Evolutionary conservation across 2,329 filamentous ascomycete species (phyloP).

Genomic region (Aureobasidium sp.): DNA sequence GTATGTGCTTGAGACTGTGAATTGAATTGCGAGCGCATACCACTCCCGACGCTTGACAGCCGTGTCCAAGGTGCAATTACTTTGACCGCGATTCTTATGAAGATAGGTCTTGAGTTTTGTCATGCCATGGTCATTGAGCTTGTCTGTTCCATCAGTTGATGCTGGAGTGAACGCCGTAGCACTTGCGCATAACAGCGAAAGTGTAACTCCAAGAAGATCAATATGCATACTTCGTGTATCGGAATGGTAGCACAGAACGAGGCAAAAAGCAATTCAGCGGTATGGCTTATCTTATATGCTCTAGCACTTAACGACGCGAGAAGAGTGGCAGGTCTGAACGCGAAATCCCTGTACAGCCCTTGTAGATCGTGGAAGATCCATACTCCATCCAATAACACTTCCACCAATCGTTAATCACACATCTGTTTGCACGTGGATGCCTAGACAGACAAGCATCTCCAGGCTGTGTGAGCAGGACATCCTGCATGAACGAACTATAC

Average conservation of each 20-base stretch:
- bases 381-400: not conserved
- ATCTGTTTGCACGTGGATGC: not conserved
- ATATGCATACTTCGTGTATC: not conserved
- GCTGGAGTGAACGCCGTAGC: conserved; percentile 21
- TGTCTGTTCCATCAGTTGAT: conserved; percentile 22
- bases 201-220: not conserved
- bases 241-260: not conserved
- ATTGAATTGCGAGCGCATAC: no score
- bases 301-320: no score
- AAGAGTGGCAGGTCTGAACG: not conserved
- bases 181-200: not conserved
- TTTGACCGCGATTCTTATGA: not conserved
- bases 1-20: no score
- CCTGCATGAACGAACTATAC: not conserved
- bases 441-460: not conserved
- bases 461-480: no score
- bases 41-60: conserved; percentile 38
- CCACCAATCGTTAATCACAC: not conserved
- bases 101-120: conserved; percentile 22
- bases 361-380: no score
- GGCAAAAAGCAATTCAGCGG: no score
- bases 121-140: conserved; percentile 21
- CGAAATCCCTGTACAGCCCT: not conserved
- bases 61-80: conserved; percentile 25
- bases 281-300: not conserved